Evolutionary conservation across 2,329 filamentous ascomycete species (phyloP).

Genomic region (Clarireedia hainanense): DNA sequence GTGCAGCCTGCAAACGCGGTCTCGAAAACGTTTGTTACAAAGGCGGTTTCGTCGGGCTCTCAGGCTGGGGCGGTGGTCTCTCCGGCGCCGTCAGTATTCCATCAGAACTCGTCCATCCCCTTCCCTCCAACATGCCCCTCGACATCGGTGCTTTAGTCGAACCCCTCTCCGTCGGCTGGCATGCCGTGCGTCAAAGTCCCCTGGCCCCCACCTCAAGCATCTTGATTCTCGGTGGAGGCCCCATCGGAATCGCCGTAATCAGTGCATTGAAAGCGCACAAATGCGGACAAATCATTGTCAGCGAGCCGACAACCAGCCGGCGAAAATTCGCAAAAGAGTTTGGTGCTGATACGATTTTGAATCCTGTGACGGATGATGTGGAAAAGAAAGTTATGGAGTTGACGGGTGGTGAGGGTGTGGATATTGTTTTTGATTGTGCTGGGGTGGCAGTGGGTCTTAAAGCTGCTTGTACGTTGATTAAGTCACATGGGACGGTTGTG

Average conservation of each 20-base stretch:
- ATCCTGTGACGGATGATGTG: constrained; percentile 44
- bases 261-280: constrained; percentile 48
- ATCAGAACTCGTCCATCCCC: constrained; percentile 38
- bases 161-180: constrained; percentile 57
- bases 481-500: constrained; percentile 47
- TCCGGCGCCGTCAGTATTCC: constrained; percentile 47
- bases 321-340: constrained; percentile 44
- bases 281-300: constrained; percentile 47
- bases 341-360: constrained; percentile 46
- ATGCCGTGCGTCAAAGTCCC: constrained; percentile 45
- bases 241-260: constrained; percentile 53
- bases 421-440: constrained; percentile 55
- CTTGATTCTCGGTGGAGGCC: constrained; percentile 52
- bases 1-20: constrained; percentile 44
- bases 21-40: constrained; percentile 51
- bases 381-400: constrained; percentile 38
- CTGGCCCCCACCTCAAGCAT: constrained; percentile 39
- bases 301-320: constrained; percentile 44
- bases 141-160: constrained; percentile 53
- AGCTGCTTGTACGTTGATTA: constrained; percentile 40
- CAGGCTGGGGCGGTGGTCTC: constrained; percentile 43
- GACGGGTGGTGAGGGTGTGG: constrained; percentile 42
- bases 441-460: constrained; percentile 44
- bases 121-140: constrained; percentile 44
- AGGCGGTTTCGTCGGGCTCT: constrained; percentile 44